Base-by-base conservation (phyloP, 345 rosid genomes). In the Citropsis articulata region DNA sequence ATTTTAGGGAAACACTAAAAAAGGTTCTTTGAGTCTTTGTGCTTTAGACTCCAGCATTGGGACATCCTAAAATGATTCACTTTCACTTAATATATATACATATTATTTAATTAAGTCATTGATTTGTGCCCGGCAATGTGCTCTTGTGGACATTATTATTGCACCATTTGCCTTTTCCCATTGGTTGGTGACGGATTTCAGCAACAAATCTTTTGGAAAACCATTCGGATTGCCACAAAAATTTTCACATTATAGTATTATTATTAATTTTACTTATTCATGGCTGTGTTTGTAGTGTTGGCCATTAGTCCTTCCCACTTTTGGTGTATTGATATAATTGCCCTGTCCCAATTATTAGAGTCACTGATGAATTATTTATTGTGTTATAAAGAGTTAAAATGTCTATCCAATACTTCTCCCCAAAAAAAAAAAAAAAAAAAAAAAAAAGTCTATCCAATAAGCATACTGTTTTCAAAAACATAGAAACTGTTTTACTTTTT, bases 301-400 rank as follows among this genome's bases (percentile, higher is more conserved):
- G 4, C 67, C 60, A 64, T 76, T 80, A 79, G 79, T 76, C 31
- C 30, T 6, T 19, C 4, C 27, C n/a, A 12, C 19, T 10, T 36
- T 18, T 36, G 69, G 40, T 63, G 78, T 72, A n/a, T 16, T 25
- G 75, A 85, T 79, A 84, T 79, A 77, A 86, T 84, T 78, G 79
- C 76, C 63, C 84, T 84, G 87, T 82, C 90, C 88, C 88, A 84
- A 84, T 85, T 86, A 86, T 85, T 88, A 84, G 79, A 72, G 84
- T 70, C 87, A 86, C 78, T 82, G 78, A 73, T 57, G 72, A 81
- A 87, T 78, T 81, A 78, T 84, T 79, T 75, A 79, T 65, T 71
- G 56, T 79, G 35, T 53, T 53, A 53, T 53, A 4, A 18, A 4
- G 57, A 18, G 57, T 45, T 45, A 45, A 45, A 45, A 45, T 45